These are phyloP conservation scores for Artemisia argyi DNA, from an alignment of 129 eudicot species.

Conservation along the genomic window DNA sequence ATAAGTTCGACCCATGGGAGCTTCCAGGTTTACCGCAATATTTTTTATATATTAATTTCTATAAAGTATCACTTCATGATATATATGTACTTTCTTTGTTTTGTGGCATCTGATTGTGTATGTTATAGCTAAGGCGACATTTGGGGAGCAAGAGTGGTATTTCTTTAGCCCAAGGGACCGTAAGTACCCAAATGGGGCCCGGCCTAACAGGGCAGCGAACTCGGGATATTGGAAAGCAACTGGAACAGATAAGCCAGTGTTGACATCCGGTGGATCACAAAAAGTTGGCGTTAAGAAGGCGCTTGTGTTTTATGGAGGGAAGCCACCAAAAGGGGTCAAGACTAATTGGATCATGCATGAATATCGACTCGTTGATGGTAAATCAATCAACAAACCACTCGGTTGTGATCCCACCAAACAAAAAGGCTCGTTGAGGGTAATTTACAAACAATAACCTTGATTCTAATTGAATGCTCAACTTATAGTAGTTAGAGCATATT, in stretches of 20 bases:
- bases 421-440: conserved; percentile 78
- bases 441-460: not conserved
- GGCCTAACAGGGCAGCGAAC: conserved; percentile 92
- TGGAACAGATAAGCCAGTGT: conserved; percentile 86
- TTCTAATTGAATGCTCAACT: not conserved
- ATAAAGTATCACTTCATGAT: no score
- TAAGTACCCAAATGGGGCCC: conserved; percentile 88
- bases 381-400: conserved; percentile 59
- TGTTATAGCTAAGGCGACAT: conserved; percentile 70
- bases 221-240: conserved; percentile 95
- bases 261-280: conserved; percentile 69
- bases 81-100: no score
- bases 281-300: conserved; percentile 94
- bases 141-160: conserved; percentile 96
- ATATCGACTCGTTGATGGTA: conserved; percentile 67
- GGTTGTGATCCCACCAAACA: conserved; percentile 54
- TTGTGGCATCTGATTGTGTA: conserved; percentile 1
- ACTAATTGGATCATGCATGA: conserved; percentile 98
- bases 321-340: conserved; percentile 85
- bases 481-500: not conserved
- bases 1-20: conserved; percentile 94
- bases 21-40: conserved; percentile 53
- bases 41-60: not conserved
- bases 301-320: conserved; percentile 82
- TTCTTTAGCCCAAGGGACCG: conserved; percentile 88